Evolutionary conservation across 1,284 basidiomycete species (phyloP), one percentile per base, ranked within the genome.

Genomic region (Calocybe gambosa): DNA sequence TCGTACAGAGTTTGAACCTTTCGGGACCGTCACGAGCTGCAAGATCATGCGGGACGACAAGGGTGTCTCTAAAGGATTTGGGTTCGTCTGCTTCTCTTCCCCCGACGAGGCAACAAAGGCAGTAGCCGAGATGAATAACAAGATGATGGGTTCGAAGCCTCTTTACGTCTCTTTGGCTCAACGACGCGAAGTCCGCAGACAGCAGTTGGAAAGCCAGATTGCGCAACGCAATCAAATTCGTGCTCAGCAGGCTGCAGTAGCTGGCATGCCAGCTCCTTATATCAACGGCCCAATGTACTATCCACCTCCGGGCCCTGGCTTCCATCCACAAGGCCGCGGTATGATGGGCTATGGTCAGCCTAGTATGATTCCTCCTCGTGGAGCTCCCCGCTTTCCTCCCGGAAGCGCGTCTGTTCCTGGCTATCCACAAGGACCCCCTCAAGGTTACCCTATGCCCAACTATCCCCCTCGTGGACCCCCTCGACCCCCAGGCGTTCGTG

Each of bases 91-190:
- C 74, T 99, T 94, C 78, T 93, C 93, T 37, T 88, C 93, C 50
- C 94, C 96, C 45, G 96, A 99, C 59, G 96, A 99, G 74, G 95
- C 96, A 41, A 98, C 93, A 66, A 99, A 98, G 77, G 96, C 96
- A 51, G 94, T 99, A 55, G 91, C 93, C 46, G 96, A 99, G 76
- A 97, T 99, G 94, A 99, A 99, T 81, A 97, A 97, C 80, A 98
- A 98, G 78, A 99, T 99, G 89, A 92, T 99, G 63, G 94, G 95
- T 57, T 83, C 89, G 62, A 99, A 99, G 73, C 96, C 96, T 45
- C 84, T 99, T 60, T 99, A 99, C 68, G 96, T 99, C 63, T 95
- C 95, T 44, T 85, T 98, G 51, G 96, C 96, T 58, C 96, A 99
- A 70, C 93, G 95, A 60, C 94, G 95, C 59, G 96, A 99, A 64